These are phyloP conservation scores for Phytophthora pisi DNA, from an alignment of 352 stramenopile genomes.

Conservation along the genomic window DNA sequence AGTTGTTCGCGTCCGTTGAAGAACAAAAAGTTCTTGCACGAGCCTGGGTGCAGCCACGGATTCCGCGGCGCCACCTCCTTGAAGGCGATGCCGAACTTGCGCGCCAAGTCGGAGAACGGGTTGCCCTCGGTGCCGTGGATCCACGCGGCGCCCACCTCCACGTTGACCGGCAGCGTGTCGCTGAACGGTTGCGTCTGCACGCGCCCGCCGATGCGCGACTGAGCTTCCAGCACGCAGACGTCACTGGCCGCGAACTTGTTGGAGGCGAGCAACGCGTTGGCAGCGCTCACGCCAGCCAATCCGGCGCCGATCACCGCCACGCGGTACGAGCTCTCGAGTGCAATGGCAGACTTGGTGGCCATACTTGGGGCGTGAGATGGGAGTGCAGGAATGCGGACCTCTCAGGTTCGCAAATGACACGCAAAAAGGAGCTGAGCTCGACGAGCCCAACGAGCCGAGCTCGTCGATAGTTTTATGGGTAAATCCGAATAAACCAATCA, in stretches of 20 bases:
- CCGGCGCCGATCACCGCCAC: constrained; percentile 57
- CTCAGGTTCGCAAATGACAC: constrained; percentile 3
- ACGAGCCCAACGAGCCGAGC: too few species aligned
- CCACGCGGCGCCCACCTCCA: constrained; percentile 66
- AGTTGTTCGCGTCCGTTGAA: constrained; percentile 39
- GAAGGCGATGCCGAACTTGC: constrained; percentile 43
- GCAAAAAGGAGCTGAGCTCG: neutral
- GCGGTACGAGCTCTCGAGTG: constrained; percentile 32
- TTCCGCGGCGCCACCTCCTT: constrained; percentile 63
- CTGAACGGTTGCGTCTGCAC: constrained; percentile 60
- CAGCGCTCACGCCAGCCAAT: constrained; percentile 51
- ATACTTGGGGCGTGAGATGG: neutral
- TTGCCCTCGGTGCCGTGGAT: constrained; percentile 61
- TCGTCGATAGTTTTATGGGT: neutral
- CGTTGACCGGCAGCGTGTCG: constrained; percentile 40
- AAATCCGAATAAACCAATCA: neutral
- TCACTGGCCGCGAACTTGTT: constrained; percentile 36
- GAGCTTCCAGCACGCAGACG: constrained; percentile 57
- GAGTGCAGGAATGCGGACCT: too few species aligned
- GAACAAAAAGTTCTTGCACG: constrained; percentile 57
- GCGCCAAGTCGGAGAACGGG: constrained; percentile 46
- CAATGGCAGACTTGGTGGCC: constrained; percentile 12
- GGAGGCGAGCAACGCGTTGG: constrained; percentile 45
- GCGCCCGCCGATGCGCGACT: constrained; percentile 54
- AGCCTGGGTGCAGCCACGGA: constrained; percentile 57